Evolutionary conservation across 805 yeast species (phyloP), one percentile per base, ranked within the genome.

Genomic region (Saturnispora hagleri): DNA sequence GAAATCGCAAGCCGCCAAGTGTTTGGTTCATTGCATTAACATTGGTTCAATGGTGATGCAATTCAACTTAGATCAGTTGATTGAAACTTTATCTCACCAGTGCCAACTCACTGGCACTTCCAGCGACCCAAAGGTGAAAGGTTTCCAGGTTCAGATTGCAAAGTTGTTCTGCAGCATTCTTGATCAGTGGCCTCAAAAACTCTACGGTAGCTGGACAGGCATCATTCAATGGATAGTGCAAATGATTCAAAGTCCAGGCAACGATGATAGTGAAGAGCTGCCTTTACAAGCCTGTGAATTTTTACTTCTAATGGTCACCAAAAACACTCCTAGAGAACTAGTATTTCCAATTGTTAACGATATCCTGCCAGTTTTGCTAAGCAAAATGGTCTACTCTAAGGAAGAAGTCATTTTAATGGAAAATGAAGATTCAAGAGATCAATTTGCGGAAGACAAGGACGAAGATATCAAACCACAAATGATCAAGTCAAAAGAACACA

Each of bases 271-370:
- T 44, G 51, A 49, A 9, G 82, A 76, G 50, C 95, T 89, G 33
- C 84, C 96, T 0, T 72, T 90, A 51, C 97, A 90, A 64, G 97
- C 96, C 3, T 89, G 97, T 65, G 98, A 93, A 69, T 89, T 93
- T 60, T 70, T 93, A 53, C 75, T 91, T 43, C 81, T 86, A 1
- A 73, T 91, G 51, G 79, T 90, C 0, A 83, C 89, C 2, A 73
- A 80, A 35, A 75, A 74, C 31, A 70, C 81, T 3, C 82, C 87
- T 8, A 72, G 68, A n/a, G 75, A 75, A 22, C 63, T 79, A 4
- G 73, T 89, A 52, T 68, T 69, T 52, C 82, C 85, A 1, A 79
- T 79, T 57, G 71, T 93, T 43, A 71, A 73, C 2, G 65, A 69
- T 17, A 80, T 93, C 13, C 63, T 91, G n/a, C 97, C 98, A 1